Evolutionary conservation across 2,329 filamentous ascomycete genomes (phyloP).

Genomic region (Hymenoscyphus scutula): DNA sequence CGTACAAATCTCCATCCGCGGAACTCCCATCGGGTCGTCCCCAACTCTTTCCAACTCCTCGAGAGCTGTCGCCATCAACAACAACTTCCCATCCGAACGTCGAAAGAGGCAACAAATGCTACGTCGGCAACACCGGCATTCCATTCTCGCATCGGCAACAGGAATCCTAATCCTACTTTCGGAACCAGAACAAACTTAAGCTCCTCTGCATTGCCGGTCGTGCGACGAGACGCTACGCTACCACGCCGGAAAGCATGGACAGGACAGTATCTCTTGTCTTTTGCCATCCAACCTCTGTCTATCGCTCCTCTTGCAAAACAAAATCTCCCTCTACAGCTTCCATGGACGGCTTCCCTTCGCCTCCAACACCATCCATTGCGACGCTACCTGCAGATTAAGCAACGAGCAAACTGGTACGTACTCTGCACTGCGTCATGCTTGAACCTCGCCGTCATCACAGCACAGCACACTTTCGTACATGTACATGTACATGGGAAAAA

Average conservation of each 20-base stretch:
- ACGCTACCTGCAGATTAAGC: neutral
- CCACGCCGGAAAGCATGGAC: neutral
- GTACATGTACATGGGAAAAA: slow-evolving; percentile 3
- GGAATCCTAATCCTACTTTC: neutral
- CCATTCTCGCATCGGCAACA: neutral
- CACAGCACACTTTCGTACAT: too few relatives aligned
- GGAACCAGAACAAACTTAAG: neutral
- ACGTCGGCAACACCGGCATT: neutral
- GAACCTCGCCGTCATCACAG: slow-evolving; percentile 2
- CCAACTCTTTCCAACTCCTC: neutral
- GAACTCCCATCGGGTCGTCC: too few relatives aligned
- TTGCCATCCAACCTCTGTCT: neutral
- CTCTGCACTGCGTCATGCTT: neutral
- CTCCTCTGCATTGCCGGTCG: neutral
- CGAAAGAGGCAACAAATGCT: neutral
- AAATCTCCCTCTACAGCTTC: neutral
- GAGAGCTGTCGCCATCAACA: neutral
- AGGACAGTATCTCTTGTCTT: neutral
- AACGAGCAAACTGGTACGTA: neutral
- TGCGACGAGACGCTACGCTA: neutral
- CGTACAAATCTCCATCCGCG: neutral
- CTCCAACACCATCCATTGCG: neutral
- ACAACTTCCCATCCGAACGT: neutral
- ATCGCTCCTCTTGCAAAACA: neutral
- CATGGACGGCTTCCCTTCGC: neutral